These are phyloP conservation scores for Diaporthe sp. DNA, from an alignment of 2,329 filamentous ascomycete species.

Conservation along the genomic window DNA sequence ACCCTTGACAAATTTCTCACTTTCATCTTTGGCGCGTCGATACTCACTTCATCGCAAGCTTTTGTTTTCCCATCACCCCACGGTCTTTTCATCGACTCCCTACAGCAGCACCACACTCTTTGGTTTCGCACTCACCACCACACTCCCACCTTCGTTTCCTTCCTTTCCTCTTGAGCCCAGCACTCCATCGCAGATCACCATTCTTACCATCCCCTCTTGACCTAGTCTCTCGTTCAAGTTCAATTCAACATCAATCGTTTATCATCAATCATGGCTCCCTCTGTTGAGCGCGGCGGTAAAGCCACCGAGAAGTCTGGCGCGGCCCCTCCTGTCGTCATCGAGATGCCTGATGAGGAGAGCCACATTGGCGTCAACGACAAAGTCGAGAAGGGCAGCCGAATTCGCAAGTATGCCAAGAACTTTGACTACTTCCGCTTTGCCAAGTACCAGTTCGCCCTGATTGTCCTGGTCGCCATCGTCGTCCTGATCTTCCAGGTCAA, in stretches of 20 bases:
- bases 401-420: slow-evolving; percentile 12
- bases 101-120: slow-evolving; percentile 16
- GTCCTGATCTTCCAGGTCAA: slow-evolving; percentile 27
- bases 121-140: slow-evolving; percentile 4
- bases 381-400: not conserved
- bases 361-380: not conserved
- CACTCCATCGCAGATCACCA: not conserved
- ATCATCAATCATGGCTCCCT: slow-evolving; percentile 12
- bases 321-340: not conserved
- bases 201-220: slow-evolving; percentile 12
- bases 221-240: slow-evolving; percentile 28
- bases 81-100: not conserved
- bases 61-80: slow-evolving; percentile 15
- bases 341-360: not conserved
- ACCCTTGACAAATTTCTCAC: not conserved
- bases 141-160: not conserved
- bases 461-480: slow-evolving; percentile 26
- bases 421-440: slow-evolving; percentile 10
- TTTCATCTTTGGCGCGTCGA: slow-evolving; percentile 25
- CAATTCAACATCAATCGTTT: slow-evolving; percentile 8
- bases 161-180: not conserved
- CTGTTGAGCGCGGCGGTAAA: not conserved
- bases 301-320: slow-evolving; percentile 16
- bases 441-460: slow-evolving; percentile 25
- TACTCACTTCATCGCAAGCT: slow-evolving; percentile 11